Conservation (phyloP, 805 yeast species). For the Nematodospora valgi region DNA sequence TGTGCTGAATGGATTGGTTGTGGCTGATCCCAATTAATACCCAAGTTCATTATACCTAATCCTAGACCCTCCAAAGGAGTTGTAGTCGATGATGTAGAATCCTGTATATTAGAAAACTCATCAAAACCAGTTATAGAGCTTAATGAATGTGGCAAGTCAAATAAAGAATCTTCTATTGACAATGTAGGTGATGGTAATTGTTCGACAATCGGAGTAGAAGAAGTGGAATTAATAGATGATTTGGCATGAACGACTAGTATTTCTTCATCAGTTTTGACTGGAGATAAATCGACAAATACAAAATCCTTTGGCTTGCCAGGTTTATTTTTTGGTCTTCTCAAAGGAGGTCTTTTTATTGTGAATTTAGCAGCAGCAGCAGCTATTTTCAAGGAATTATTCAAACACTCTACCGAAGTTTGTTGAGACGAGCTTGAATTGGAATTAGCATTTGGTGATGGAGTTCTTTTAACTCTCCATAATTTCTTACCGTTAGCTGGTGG, state of each 20-base stretch:
- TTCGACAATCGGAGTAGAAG: not conserved
- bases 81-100: slow-evolving; percentile 6
- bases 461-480: slow-evolving; percentile 42
- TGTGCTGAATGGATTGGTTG: slow-evolving; percentile 7
- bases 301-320: slow-evolving; percentile 46
- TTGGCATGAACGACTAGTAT: slow-evolving; percentile 2
- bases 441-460: slow-evolving; percentile 11
- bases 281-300: slow-evolving; percentile 44
- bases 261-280: slow-evolving; percentile 28
- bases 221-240: not conserved
- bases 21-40: slow-evolving; percentile 16
- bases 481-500: slow-evolving; percentile 46
- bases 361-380: slow-evolving; percentile 37
- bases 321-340: slow-evolving; percentile 41
- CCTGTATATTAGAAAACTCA: slow-evolving; percentile 13
- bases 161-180: slow-evolving; percentile 8
- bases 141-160: slow-evolving; percentile 16
- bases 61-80: slow-evolving; percentile 16
- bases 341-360: slow-evolving; percentile 35
- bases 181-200: slow-evolving; percentile 16
- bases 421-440: slow-evolving; percentile 10
- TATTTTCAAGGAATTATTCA: slow-evolving; percentile 40
- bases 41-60: slow-evolving; percentile 28
- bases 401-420: slow-evolving; percentile 32
- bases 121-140: slow-evolving; percentile 14